phyloP scores from a whole-genome alignment of 2,329 filamentous ascomycete genomes.

The Penicillium oxalicum region DNA sequence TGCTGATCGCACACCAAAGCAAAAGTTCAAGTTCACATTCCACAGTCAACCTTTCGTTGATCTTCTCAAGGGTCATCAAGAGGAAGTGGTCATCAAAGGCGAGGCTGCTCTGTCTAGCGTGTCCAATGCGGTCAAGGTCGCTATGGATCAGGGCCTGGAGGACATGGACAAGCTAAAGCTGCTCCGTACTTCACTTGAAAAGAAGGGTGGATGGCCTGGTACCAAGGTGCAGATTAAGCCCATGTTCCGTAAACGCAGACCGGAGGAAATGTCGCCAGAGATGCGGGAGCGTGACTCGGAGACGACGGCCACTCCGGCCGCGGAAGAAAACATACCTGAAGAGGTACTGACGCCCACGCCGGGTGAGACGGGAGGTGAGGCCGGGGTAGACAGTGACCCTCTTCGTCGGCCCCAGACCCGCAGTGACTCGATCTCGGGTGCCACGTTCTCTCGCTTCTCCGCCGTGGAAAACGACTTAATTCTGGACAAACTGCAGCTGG shows the following conservation, averaged over 20 bases:
- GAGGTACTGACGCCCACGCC: slow-evolving; percentile 19
- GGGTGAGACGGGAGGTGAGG: slow-evolving; percentile 18
- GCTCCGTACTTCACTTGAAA: slow-evolving; percentile 78
- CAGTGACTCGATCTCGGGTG: slow-evolving; percentile 79
- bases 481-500: slow-evolving; percentile 90
- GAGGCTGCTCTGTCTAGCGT: slow-evolving; percentile 86
- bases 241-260: slow-evolving; percentile 89
- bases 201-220: slow-evolving; percentile 89
- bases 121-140: slow-evolving; percentile 75
- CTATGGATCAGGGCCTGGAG: slow-evolving; percentile 72
- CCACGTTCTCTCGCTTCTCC: slow-evolving; percentile 89
- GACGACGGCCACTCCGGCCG: slow-evolving; percentile 10
- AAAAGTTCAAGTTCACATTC: slow-evolving; percentile 99
- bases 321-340: slow-evolving; percentile 12
- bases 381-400: slow-evolving; percentile 23
- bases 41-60: slow-evolving; percentile 95
- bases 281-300: slow-evolving; percentile 26
- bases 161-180: slow-evolving; percentile 80
- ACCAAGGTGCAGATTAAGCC: slow-evolving; percentile 99
- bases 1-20: slow-evolving; percentile 94
- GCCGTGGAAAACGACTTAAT: slow-evolving; percentile 89
- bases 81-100: slow-evolving; percentile 90
- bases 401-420: slow-evolving; percentile 52
- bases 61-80: slow-evolving; percentile 87
- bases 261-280: slow-evolving; percentile 45